Evolutionary conservation across 129 eudicot species (phyloP), one percentile per base, ranked within the genome.

Genomic region (Pulicaria dysenterica): DNA sequence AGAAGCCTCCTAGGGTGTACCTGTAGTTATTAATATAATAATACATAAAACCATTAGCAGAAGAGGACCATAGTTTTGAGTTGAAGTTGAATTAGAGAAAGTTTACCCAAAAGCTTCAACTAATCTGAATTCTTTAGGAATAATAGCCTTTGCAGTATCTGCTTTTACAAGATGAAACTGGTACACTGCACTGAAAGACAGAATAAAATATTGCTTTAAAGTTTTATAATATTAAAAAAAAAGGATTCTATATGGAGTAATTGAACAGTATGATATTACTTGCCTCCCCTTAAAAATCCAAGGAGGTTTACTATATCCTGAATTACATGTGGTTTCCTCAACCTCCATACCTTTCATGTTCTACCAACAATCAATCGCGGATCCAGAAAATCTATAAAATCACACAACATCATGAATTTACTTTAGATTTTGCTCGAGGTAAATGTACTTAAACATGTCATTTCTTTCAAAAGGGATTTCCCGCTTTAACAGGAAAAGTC

Each of bases 121-220:
- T 71, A 92, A 84, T 85, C 76, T 89, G 87, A 89, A 89, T 77
- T 93, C 96, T 75, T 83, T 93, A 36, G 98, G 98, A 61, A 89
- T 85, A 72, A 89, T 79, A 42, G 92, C 90, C 67, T 86, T 80
- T 49, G 96, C 98, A 31, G 82, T 79, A 77, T 93, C 92, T 41
- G 98, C 85, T 79, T 93, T 89, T n/a, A 93, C 96, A 72, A 93
- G 96, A 81, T 89, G 96, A 62, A 93, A 80, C 87, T 93, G 98
- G 83, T 93, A 93, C 59, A 93, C 40, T 8, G 96, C 98, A 62
- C 98, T 93, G 96, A 69, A 83, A 74, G 19, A 11, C 12, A 59
- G 58, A 37, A 79, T 3, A 55, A 38, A 42, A 58, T 39, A 15
- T 61, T 34, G 56, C 16, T 38, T 39, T 40, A 12, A 17, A 44